Percentiles rank a stretch among this genome's conserved stretches.
Conservation (phyloP, 139 green algal species). For the Haematococcus sp. region DNA sequence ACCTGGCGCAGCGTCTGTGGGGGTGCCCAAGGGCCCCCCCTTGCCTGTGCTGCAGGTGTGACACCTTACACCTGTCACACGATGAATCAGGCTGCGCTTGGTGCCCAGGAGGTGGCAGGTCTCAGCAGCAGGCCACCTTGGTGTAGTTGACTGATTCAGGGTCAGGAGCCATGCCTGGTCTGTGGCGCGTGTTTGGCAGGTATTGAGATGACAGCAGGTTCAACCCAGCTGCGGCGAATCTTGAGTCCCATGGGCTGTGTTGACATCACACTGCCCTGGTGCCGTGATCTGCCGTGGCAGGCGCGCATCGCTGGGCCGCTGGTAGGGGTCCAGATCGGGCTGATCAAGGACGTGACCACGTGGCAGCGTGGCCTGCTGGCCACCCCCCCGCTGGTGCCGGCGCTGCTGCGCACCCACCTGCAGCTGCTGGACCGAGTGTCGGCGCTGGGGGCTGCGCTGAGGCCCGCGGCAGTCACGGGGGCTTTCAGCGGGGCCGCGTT, state of each 20-base stretch:
- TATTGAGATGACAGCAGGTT: too few species aligned
- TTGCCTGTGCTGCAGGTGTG: background rate
- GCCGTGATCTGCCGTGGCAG: background rate
- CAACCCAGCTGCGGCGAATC: too few species aligned
- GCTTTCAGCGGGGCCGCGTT: constrained; percentile 12
- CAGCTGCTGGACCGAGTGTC: constrained; percentile 13
- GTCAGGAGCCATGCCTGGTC: too few species aligned
- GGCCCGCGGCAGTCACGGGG: background rate
- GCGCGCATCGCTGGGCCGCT: background rate
- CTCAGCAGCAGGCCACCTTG: too few species aligned
- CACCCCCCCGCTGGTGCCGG: constrained; percentile 23
- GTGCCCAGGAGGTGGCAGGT: too few species aligned
- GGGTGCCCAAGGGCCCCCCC: background rate
- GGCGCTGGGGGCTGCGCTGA: background rate
- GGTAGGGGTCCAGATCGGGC: constrained; percentile 12
- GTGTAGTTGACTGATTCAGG: too few species aligned
- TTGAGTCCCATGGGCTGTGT: too few species aligned
- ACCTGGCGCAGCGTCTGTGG: background rate
- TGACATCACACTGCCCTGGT: background rate
- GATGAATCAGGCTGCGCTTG: too few species aligned
- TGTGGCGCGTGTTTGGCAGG: too few species aligned
- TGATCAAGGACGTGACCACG: constrained; percentile 17
- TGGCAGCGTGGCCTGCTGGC: constrained; percentile 31
- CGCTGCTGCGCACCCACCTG: constrained; percentile 12
- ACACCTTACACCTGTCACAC: too few species aligned